Evolutionary conservation across 2,329 filamentous ascomycete genomes (phyloP).

Genomic region (Hyphodiscus sp.): DNA sequence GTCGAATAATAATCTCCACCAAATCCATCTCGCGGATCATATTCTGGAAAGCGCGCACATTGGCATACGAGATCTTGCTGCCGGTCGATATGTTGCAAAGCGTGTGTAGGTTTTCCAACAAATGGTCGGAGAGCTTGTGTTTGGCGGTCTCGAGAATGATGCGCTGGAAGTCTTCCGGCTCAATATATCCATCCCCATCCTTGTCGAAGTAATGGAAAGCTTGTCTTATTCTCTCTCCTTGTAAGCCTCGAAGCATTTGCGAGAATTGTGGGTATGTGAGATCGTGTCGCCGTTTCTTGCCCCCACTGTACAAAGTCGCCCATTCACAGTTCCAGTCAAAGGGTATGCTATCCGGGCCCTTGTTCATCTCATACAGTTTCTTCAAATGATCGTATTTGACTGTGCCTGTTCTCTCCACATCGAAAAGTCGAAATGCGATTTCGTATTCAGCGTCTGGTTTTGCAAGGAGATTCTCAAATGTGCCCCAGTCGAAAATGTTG

Average conservation of each 20-base stretch:
- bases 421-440: constrained; percentile 95
- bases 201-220: constrained; percentile 90
- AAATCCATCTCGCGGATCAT: constrained; percentile 97
- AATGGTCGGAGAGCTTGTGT: constrained; percentile 96
- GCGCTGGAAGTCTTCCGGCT: constrained; percentile 90
- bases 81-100: constrained; percentile 90
- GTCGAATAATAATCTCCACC: constrained; percentile 86
- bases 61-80: constrained; percentile 95
- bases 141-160: constrained; percentile 90
- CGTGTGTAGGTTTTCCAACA: constrained; percentile 83
- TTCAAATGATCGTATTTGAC: constrained; percentile 90
- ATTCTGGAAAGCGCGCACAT: constrained; percentile 96
- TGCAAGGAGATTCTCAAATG: constrained; percentile 86
- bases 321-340: constrained; percentile 98
- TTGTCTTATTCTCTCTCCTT: constrained; percentile 92
- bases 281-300: constrained; percentile 78
- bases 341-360: constrained; percentile 74
- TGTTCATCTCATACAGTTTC: constrained; percentile 79
- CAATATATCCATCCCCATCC: constrained; percentile 89
- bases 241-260: constrained; percentile 93
- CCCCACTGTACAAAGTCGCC: constrained; percentile 89
- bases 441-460: constrained; percentile 98
- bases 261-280: constrained; percentile 96
- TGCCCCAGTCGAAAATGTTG: constrained; percentile 77
- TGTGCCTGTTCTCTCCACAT: constrained; percentile 72